Base-by-base conservation (phyloP, 371 early-diverging fungal genomes). In the Mucor sp. region DNA sequence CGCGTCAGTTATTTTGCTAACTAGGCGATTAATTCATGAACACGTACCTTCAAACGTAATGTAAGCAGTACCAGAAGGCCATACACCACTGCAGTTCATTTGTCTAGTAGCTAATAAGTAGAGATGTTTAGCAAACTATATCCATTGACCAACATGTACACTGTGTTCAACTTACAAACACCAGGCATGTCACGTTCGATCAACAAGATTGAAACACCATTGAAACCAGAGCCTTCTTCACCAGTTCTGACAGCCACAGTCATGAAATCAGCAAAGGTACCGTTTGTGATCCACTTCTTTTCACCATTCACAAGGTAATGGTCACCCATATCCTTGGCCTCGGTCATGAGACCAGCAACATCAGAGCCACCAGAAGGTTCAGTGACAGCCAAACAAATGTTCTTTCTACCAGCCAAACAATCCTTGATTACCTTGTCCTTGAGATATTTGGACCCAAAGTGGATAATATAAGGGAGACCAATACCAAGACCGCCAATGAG, bases 281-380 rank as follows among this genome's bases (percentile, higher is more conserved):
- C 95, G 70, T 93, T 94, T 41, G 95, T 93, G 61, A 89, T 89
- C 89, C 91, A 90, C 75, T 93, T 93, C 86, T 94, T 92, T 71
- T 91, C 91, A 23, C 92, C 92, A 67, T 91, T 92, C 50, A 91
- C 44, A 6, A 68, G 15, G 21, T 71, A 77, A 41, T 86, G 80
- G 68, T 92, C 91, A 7, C 85, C 78, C 43, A 86, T 78, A 73
- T 91, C 88, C 64, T 88, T 90, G 9, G 95, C 95, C 64, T 90
- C 90, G 15, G 88, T 87, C 19, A 75, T 74, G 33, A 96, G 79
- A 70, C 88, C 90, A 33, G 96, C 96, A 0, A 96, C 96, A 80
- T 95, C 96, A 0, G 88, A 88, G 6, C 91, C 91, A 39, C 87
- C 91, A 32, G 76, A 72, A 25, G 91, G 91, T 60, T 90, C 91